Conservation (phyloP, 345 rosid genomes). For the Punica granatum region DNA sequence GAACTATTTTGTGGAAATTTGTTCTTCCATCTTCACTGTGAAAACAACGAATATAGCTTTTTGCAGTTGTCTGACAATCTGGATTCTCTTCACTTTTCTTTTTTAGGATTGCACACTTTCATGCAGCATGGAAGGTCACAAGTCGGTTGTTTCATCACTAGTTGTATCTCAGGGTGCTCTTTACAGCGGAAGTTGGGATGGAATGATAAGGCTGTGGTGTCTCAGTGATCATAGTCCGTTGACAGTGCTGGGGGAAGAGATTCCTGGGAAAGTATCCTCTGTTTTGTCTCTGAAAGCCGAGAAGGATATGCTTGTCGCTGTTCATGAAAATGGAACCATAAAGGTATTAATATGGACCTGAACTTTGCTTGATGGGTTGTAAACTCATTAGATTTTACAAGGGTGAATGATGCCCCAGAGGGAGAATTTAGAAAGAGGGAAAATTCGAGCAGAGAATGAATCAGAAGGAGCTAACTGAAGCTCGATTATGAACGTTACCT, state of each 20-base stretch:
- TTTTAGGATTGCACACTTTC: slow-evolving; percentile 59
- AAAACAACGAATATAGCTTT: too few species aligned
- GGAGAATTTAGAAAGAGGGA: background rate
- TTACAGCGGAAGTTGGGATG: slow-evolving; percentile 96
- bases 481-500: background rate
- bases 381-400: background rate
- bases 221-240: slow-evolving; percentile 69
- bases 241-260: slow-evolving; percentile 62
- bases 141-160: slow-evolving; percentile 74
- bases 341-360: slow-evolving; percentile 36
- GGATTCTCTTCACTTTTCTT: too few species aligned
- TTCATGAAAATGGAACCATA: slow-evolving; percentile 68
- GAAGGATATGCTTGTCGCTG: slow-evolving; percentile 44
- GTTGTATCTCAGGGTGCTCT: slow-evolving; percentile 53
- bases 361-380: slow-evolving; percentile 9
- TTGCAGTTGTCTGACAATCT: too few species aligned
- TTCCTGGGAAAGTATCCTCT: slow-evolving; percentile 40
- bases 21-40: too few species aligned
- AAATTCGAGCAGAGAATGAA: background rate
- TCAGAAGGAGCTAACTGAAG: background rate
- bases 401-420: too few species aligned
- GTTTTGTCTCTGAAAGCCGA: slow-evolving; percentile 50
- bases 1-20: too few species aligned
- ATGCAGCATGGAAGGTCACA: slow-evolving; percentile 83
- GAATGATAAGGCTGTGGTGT: slow-evolving; percentile 79